Evolutionary conservation across 495 filamentous ascomycete species (phyloP), one percentile per base, ranked within the genome.

Genomic region (Trichoderma gamsii): DNA sequence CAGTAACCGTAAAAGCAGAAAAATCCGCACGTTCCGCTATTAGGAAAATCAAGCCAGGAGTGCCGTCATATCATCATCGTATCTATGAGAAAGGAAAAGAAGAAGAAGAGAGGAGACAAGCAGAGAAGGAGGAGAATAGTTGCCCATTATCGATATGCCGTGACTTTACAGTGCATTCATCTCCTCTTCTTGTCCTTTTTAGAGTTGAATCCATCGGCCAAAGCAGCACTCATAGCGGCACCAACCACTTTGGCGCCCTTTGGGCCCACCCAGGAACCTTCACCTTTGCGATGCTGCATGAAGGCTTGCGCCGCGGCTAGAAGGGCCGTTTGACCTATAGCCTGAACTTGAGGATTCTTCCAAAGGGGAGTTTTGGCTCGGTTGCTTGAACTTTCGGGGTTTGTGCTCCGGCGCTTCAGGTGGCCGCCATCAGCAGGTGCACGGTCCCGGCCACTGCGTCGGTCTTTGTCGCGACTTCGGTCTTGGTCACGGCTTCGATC

Each of bases 171-270:
- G 3, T 32, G 0, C 0, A 0, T 41, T 38, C n/a, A 66, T 0
- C 32, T 11, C 16, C 6, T 51, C 41, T 66, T 66, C 21, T 27
- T 25, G 27, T 44, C 65, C 0, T 7, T 16, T 13, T 21, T 21
- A 12, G 44, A 13, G 4, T 29, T 29, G n/a, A 66, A 32, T 15
- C 43, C 43, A 29, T 66, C 65, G 23, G 44, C 65, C 41, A 66
- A 3, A 25, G 65, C 65, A 23, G 65, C 65, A 21, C 18, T 66
- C 9, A 66, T 9, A n/a, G 65, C 65, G 5, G 43, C 43, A 21
- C 23, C 35, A 3, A 23, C 65, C 13, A 66, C 43, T 44, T 66
- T 66, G 65, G 65, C 65, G 4, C 65, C 65, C 43, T 66, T 66
- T 32, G 65, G 21, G 15, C 65, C 65, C 6, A 66, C 4, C 65